Conservation (phyloP, 2,329 filamentous ascomycete genomes). For the Neocatenulostroma microsporum region DNA sequence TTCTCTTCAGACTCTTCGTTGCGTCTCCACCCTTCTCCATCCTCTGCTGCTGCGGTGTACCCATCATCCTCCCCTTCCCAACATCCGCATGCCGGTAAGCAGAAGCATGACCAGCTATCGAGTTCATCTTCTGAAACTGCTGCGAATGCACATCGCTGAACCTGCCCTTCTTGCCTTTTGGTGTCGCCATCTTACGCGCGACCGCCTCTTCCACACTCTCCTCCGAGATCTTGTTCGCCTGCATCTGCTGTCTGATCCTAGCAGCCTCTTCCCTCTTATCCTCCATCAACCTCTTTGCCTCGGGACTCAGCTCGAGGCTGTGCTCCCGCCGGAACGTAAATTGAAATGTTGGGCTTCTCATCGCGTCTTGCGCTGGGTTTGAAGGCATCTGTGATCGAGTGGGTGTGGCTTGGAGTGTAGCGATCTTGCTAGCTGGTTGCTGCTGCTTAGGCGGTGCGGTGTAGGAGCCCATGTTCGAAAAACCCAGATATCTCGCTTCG, state of each 20-base stretch:
- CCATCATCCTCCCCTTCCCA: background rate
- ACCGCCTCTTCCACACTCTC: slow-evolving; percentile 30
- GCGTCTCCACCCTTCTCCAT: slow-evolving; percentile 10
- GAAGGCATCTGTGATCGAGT: slow-evolving; percentile 36
- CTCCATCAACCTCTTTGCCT: slow-evolving; percentile 53
- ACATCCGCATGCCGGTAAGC: slow-evolving; percentile 55
- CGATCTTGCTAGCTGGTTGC: slow-evolving; percentile 33
- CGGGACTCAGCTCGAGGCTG: slow-evolving; percentile 52
- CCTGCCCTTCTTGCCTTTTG: slow-evolving; percentile 68
- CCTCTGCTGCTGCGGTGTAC: slow-evolving; percentile 3
- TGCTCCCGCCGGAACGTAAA: slow-evolving; percentile 54
- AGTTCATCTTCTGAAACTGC: slow-evolving; percentile 96
- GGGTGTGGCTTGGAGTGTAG: slow-evolving; percentile 52
- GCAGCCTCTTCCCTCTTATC: slow-evolving; percentile 65
- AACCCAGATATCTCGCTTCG: slow-evolving; percentile 73
- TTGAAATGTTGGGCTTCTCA: slow-evolving; percentile 56
- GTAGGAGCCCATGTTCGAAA: slow-evolving; percentile 62
- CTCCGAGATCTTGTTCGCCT: slow-evolving; percentile 44
- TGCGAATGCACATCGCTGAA: slow-evolving; percentile 82
- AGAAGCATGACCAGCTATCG: slow-evolving; percentile 79
- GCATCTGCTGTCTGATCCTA: slow-evolving; percentile 61
- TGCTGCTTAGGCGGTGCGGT: slow-evolving; percentile 39
- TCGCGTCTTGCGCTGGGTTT: slow-evolving; percentile 23
- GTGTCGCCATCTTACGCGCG: slow-evolving; percentile 66
- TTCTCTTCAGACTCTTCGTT: slow-evolving; percentile 46